A percentile compares a stretch with the other conserved stretches of the same genome.
Conservation (phyloP, 148 eudicot genomes). For the Silene conica region DNA sequence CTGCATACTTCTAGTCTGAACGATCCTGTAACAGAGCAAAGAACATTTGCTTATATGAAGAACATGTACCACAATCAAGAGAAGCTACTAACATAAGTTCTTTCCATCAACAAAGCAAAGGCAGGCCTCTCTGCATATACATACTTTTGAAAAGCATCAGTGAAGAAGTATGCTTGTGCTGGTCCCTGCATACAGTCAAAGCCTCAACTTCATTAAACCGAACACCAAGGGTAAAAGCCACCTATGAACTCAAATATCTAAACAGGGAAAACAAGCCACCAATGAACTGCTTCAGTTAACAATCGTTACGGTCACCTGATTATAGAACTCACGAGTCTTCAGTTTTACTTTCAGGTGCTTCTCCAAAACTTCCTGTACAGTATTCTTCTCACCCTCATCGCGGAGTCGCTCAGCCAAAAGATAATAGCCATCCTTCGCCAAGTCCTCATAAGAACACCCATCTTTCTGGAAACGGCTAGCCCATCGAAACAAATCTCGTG, state of each 20-base stretch:
- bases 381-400: conserved; percentile 65
- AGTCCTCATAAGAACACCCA: conserved; percentile 65
- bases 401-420: conserved; percentile 90
- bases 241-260: background rate
- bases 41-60: background rate
- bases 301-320: conserved; percentile 43
- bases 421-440: conserved; percentile 84
- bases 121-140: background rate
- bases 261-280: too few species aligned
- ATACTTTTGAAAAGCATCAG: conserved; percentile 26
- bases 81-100: background rate
- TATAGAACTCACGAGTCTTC: conserved; percentile 44
- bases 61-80: background rate
- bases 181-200: conserved; percentile 23
- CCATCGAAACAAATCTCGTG: conserved; percentile 96
- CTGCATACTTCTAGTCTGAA: conserved; percentile 83
- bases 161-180: background rate
- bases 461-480: conserved; percentile 64
- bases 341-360: conserved; percentile 53
- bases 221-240: background rate
- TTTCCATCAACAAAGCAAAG: background rate
- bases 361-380: conserved; percentile 75
- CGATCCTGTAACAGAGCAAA: conserved; percentile 46
- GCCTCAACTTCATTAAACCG: conserved; percentile 2
- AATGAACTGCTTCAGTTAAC: background rate